These are phyloP conservation scores for Moesziomyces sp. DNA, from an alignment of 1,284 basidiomycete genomes.

Conservation along the genomic window DNA sequence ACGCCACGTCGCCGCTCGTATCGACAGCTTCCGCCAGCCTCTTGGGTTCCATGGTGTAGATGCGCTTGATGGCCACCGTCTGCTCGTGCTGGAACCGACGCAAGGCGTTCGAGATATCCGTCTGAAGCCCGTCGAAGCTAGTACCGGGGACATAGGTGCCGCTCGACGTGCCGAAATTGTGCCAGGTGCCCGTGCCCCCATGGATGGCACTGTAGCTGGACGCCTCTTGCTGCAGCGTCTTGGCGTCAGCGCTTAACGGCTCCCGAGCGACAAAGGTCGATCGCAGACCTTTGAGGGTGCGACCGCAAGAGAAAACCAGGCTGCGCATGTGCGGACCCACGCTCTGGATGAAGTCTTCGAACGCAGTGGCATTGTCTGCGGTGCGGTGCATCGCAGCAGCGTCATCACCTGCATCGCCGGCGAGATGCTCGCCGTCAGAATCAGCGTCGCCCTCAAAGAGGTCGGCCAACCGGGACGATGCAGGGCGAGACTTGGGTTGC, in stretches of 20 bases:
- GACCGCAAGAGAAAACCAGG: slow-evolving; percentile 54
- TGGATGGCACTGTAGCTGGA: slow-evolving; percentile 7
- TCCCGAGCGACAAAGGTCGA: slow-evolving; percentile 47
- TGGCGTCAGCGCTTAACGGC: slow-evolving; percentile 4
- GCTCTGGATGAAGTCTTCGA: slow-evolving; percentile 54
- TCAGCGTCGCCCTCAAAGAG: slow-evolving; percentile 24
- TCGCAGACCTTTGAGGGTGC: slow-evolving; percentile 44
- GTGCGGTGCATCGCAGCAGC: background rate
- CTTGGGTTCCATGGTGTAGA: slow-evolving; percentile 61
- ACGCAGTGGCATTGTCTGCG: slow-evolving; percentile 24
- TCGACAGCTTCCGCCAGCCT: slow-evolving; percentile 12
- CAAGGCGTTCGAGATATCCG: slow-evolving; percentile 49
- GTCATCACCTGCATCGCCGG: background rate
- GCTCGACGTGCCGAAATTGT: slow-evolving; percentile 13
- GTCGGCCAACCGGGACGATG: slow-evolving; percentile 15
- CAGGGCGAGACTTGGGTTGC: slow-evolving; percentile 4
- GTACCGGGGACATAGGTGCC: slow-evolving; percentile 29
- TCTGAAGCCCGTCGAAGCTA: slow-evolving; percentile 48
- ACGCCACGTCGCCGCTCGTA: background rate
- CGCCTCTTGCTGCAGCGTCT: slow-evolving; percentile 4
- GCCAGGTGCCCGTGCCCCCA: slow-evolving; percentile 26
- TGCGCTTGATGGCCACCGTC: slow-evolving; percentile 58
- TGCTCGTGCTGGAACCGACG: slow-evolving; percentile 60
- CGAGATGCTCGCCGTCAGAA: background rate
- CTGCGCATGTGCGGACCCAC: slow-evolving; percentile 65